Evolutionary conservation across 495 filamentous ascomycete genomes (phyloP).

Genomic region (Ascobolus immersus): DNA sequence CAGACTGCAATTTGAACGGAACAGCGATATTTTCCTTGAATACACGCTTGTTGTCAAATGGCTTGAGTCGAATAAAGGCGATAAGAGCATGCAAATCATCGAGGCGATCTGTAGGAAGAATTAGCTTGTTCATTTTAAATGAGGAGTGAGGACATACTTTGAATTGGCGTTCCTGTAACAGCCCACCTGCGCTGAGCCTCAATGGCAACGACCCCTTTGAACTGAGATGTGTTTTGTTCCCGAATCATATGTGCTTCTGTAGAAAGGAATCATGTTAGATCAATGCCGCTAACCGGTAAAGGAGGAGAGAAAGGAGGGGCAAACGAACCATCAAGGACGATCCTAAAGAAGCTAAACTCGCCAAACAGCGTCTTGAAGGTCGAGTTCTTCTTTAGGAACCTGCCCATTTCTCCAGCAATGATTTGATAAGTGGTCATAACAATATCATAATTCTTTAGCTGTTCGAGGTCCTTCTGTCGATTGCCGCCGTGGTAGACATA

Average conservation of each 20-base stretch:
- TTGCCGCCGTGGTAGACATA: slow-evolving; percentile 49
- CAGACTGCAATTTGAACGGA: slow-evolving; percentile 54
- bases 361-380: no score
- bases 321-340: no score
- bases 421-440: slow-evolving; percentile 80
- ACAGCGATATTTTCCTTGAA: slow-evolving; percentile 56
- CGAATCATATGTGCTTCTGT: slow-evolving; percentile 77
- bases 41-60: slow-evolving; percentile 51
- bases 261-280: slow-evolving; percentile 33
- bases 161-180: slow-evolving; percentile 55
- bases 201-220: slow-evolving; percentile 39
- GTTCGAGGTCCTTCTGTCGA: slow-evolving; percentile 28
- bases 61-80: slow-evolving; percentile 52
- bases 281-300: background rate
- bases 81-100: slow-evolving; percentile 64
- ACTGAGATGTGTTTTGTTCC: slow-evolving; percentile 45
- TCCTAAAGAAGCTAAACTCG: no score
- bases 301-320: no score
- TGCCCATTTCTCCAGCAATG: no score
- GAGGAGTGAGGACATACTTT: slow-evolving; percentile 14
- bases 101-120: no score
- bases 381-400: no score
- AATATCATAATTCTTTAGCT: slow-evolving; percentile 39
- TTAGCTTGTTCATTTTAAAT: slow-evolving; percentile 36
- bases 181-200: slow-evolving; percentile 56